Conservation (phyloP, 345 rosid species). For the Triadica sebifera region DNA sequence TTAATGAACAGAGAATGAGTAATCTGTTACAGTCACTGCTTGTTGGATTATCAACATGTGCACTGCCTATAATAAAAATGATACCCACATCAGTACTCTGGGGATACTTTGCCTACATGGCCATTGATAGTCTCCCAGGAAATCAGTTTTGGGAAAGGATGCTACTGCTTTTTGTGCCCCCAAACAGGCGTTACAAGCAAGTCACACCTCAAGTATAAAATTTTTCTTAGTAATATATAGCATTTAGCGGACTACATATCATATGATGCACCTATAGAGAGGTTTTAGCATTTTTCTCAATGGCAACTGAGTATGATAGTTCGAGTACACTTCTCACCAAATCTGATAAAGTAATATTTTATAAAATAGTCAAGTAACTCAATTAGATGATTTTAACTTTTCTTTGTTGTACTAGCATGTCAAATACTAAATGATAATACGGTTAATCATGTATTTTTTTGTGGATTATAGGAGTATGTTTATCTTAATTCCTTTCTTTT, state of each 20-base stretch:
- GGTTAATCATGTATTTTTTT: not conserved
- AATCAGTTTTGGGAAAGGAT: constrained; percentile 90
- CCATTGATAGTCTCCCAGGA: constrained; percentile 84
- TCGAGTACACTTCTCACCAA: not conserved
- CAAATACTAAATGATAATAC: not conserved
- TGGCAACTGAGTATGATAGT: too few relatives aligned
- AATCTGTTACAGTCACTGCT: constrained; percentile 75
- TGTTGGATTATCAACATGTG: constrained; percentile 52
- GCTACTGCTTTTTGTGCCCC: constrained; percentile 65
- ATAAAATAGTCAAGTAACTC: not conserved
- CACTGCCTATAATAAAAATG: constrained; percentile 56
- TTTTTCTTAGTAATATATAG: not conserved
- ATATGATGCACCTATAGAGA: not conserved
- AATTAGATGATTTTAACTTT: not conserved
- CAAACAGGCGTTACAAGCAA: constrained; percentile 69
- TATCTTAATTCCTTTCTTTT: constrained; percentile 7
- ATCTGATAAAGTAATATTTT: not conserved
- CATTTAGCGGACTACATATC: not conserved
- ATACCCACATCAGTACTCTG: constrained; percentile 80
- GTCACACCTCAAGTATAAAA: constrained; percentile 5
- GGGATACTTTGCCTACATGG: constrained; percentile 95
- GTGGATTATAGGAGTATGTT: not conserved
- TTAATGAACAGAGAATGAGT: constrained; percentile 78
- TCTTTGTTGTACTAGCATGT: not conserved
- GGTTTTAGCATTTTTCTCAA: not conserved